Conservation (phyloP, 2,329 filamentous ascomycete genomes). For the Pseudogymnoascus pannorum region DNA sequence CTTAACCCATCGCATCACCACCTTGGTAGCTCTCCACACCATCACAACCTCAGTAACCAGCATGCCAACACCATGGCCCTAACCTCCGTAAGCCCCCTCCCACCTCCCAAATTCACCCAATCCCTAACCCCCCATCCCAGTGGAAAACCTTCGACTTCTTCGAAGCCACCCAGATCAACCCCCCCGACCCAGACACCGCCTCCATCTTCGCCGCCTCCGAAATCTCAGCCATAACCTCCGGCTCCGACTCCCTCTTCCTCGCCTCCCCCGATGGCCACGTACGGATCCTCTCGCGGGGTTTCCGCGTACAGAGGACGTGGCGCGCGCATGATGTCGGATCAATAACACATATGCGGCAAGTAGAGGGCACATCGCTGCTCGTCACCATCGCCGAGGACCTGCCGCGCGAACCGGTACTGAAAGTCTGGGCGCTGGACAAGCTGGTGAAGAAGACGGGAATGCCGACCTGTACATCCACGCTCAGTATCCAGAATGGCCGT, state of each 20-base stretch:
- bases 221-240: constrained; percentile 75
- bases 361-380: constrained; percentile 77
- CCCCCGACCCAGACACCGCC: constrained; percentile 69
- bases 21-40: background rate
- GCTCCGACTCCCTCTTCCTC: constrained; percentile 82
- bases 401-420: constrained; percentile 77
- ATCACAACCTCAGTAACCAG: background rate
- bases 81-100: constrained; percentile 14
- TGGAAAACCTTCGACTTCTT: constrained; percentile 99
- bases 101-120: too few relatives aligned
- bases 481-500: constrained; percentile 80
- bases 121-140: constrained; percentile 33
- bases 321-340: constrained; percentile 72
- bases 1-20: background rate
- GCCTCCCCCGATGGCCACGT: constrained; percentile 80
- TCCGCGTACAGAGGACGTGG: constrained; percentile 83
- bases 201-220: constrained; percentile 76
- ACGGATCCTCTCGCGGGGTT: constrained; percentile 77
- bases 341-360: constrained; percentile 87
- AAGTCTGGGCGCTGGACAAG: constrained; percentile 97
- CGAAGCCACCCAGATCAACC: constrained; percentile 78
- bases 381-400: constrained; percentile 86
- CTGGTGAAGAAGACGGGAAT: constrained; percentile 87
- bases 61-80: constrained; percentile 14
- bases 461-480: constrained; percentile 79